Conservation (phyloP, 192 early-diverging fungal genomes). For the Chytriomyces hyalinus region DNA sequence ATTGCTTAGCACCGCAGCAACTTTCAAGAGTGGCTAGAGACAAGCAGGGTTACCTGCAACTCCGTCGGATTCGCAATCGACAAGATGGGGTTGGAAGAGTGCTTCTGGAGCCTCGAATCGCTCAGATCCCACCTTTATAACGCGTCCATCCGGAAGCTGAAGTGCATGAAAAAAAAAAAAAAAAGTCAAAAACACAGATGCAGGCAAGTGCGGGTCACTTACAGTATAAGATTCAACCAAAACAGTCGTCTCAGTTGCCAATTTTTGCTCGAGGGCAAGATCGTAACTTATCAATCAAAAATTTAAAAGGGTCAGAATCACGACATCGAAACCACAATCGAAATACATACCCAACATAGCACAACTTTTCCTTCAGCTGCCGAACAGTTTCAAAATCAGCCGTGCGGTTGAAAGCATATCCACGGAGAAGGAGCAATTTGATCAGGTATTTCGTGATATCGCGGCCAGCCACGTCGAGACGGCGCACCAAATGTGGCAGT, state of each 20-base stretch:
- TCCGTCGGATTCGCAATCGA: slow-evolving; percentile 92
- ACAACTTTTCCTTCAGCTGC: slow-evolving; percentile 97
- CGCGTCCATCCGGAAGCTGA: slow-evolving; percentile 95
- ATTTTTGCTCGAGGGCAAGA: slow-evolving; percentile 88
- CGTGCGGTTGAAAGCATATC: slow-evolving; percentile 96
- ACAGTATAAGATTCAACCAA: slow-evolving; percentile 94
- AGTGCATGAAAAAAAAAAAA: neutral
- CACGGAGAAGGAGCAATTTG: slow-evolving; percentile 90
- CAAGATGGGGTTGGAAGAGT: slow-evolving; percentile 96
- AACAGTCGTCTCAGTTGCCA: slow-evolving; percentile 96
- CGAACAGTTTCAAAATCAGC: slow-evolving; percentile 98
- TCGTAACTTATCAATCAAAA: slow-evolving; percentile 74
- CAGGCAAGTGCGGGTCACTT: slow-evolving; percentile 17
- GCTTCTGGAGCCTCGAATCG: slow-evolving; percentile 98
- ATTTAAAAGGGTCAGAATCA: neutral
- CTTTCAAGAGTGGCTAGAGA: neutral
- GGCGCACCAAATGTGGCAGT: slow-evolving; percentile 83
- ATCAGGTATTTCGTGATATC: slow-evolving; percentile 96
- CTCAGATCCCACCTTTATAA: slow-evolving; percentile 98
- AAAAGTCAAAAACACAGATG: neutral
- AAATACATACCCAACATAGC: slow-evolving; percentile 84
- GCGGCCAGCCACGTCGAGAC: slow-evolving; percentile 95
- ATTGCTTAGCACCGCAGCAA: neutral
- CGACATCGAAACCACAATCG: slow-evolving; percentile 12
- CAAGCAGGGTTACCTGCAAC: slow-evolving; percentile 70